Evolutionary conservation across 305 asterid genomes (phyloP), one percentile per base, ranked within the genome.

Genomic region (Caryopteris hybrid): DNA sequence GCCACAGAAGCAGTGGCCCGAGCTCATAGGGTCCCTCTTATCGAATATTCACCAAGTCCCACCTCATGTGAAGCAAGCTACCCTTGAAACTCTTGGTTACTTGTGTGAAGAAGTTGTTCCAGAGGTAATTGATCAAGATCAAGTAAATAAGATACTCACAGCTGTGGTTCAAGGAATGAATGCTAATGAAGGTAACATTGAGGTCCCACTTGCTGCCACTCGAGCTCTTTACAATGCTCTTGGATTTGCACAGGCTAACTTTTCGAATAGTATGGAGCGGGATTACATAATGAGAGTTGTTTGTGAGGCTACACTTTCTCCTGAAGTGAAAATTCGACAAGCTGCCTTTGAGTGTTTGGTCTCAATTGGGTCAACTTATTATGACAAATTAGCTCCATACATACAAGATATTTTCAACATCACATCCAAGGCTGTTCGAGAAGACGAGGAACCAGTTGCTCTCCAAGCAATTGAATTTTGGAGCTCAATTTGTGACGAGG

Each of bases 121-220:
- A 5, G 92, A 80, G 14, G 91, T 82, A 45, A 71, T 91, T 43
- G 95, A 80, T n/a, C 97, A 91, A 72, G 97, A 88, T 77, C 89
- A 88, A 53, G 97, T 91, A 25, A 91, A 91, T 74, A 82, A 82
- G 66, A 85, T 91, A 53, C 95, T 91, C 17, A 91, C 97, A 10
- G 97, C 97, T 25, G 96, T 91, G 52, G 92, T 86, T 69, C 97
- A 91, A 76, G 96, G 97, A 39, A 91, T 91, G 97, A 85, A 80
- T 73, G 86, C 87, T 17, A 81, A 63, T 74, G 97, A 88, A 74
- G 84, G 69, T 42, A 88, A 68, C 53, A 78, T 45, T 22, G 95
- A 87, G 23, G 92, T 91, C 64, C 86, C 93, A 51, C 97, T 88
- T 82, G 95, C 95, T 29, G 90, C 97, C 12, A 85, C 90, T 4